Evolutionary conservation across 306 rosid species (phyloP).

Genomic region (Ormosia semicastrata): DNA sequence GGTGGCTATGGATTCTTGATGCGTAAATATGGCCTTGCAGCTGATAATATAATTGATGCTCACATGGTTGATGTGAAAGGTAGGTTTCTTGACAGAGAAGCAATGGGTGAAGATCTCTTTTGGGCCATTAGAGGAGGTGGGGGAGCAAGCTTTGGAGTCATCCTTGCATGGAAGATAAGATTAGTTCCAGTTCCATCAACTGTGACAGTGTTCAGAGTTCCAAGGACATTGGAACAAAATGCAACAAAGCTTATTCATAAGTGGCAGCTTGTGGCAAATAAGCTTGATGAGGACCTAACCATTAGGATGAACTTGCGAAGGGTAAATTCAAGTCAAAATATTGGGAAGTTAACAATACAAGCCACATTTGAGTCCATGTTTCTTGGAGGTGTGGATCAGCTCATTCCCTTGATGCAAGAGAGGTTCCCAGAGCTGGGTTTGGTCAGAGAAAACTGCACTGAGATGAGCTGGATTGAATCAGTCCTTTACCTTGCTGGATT

Average conservation of each 20-base stretch:
- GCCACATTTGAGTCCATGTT: conserved; percentile 20
- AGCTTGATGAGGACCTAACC: too few relatives aligned
- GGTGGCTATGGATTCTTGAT: conserved; percentile 71
- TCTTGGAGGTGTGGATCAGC: conserved; percentile 32
- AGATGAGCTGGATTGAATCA: conserved; percentile 28
- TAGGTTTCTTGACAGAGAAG: conserved; percentile 46
- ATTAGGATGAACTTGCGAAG: too few relatives aligned
- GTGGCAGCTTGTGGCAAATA: conserved; percentile 45
- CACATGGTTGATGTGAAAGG: conserved; percentile 54
- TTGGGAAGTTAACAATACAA: not conserved
- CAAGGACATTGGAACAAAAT: conserved; percentile 37
- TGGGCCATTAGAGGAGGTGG: conserved; percentile 85
- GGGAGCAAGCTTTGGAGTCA: conserved; percentile 63
- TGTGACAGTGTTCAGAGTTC: conserved; percentile 48
- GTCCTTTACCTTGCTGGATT: not conserved
- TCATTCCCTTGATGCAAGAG: conserved; percentile 28
- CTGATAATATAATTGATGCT: conserved; percentile 60
- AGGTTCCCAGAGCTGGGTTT: conserved; percentile 40
- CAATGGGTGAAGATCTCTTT: conserved; percentile 68
- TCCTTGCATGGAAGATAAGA: conserved; percentile 47
- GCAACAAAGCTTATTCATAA: conserved; percentile 46
- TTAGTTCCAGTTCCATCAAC: conserved; percentile 51
- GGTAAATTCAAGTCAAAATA: not conserved
- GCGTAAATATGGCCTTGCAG: conserved; percentile 60
- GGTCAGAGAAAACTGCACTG: not conserved